phyloP scores from a whole-genome alignment of 139 green algal genomes.

The Penium margaritaceum region DNA sequence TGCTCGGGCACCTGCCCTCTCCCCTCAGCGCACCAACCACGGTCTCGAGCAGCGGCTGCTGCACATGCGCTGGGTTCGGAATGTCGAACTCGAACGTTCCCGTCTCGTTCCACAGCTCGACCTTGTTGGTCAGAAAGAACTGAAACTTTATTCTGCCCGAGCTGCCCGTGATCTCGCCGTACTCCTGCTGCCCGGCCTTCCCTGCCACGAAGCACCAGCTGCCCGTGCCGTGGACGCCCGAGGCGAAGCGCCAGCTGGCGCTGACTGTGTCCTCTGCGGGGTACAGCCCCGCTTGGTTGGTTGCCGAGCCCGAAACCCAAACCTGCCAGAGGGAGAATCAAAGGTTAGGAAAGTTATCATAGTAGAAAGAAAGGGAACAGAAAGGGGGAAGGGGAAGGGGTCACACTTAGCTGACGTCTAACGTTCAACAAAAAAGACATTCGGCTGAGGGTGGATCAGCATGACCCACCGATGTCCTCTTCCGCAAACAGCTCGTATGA shows the following conservation, averaged over 20 bases:
- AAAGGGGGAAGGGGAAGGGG: no score
- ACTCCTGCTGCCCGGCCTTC: constrained; percentile 2
- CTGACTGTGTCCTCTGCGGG: not conserved
- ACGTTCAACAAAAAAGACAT: no score
- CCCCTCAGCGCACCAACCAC: constrained; percentile 21
- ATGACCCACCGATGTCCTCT: no score
- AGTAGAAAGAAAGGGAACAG: no score
- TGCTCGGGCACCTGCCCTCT: constrained; percentile 21
- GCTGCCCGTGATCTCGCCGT: constrained; percentile 8
- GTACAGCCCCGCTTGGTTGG: not conserved
- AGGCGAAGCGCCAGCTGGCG: not conserved
- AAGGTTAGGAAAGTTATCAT: no score
- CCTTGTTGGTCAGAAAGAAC: constrained; percentile 28
- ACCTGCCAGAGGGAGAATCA: not conserved
- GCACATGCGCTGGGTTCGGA: constrained; percentile 14
- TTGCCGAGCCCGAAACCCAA: not conserved
- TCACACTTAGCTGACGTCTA: no score
- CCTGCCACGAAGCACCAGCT: constrained; percentile 30
- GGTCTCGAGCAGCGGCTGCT: constrained; percentile 32
- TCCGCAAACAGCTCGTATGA: no score
- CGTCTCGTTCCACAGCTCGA: constrained; percentile 13
- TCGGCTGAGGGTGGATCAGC: no score
- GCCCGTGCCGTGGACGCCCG: constrained; percentile 17
- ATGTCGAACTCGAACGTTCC: constrained; percentile 4
- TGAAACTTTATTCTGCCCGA: constrained; percentile 10